Evolutionary conservation across 2,329 filamentous ascomycete genomes (phyloP).

Genomic region (Nemania diffusa): DNA sequence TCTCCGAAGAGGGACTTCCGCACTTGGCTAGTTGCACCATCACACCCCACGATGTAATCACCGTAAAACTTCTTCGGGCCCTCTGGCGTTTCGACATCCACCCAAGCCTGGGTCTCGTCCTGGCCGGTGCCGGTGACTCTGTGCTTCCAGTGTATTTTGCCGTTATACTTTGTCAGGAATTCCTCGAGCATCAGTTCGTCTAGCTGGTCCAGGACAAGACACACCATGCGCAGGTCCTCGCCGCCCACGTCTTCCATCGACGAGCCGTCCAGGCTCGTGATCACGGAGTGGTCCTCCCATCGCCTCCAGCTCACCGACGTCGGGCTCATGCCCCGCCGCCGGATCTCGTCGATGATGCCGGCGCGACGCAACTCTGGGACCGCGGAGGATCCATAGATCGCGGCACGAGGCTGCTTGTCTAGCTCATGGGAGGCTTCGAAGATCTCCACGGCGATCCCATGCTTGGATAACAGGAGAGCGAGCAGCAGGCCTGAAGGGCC

Average conservation of each 20-base stretch:
- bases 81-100: conserved; percentile 54
- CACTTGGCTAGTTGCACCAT: conserved; percentile 62
- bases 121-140: conserved; percentile 60
- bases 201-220: conserved; percentile 56
- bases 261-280: conserved; percentile 52
- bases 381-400: conserved; percentile 69
- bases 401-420: conserved; percentile 69
- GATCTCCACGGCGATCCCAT: conserved; percentile 62
- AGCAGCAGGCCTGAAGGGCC: conserved; percentile 62
- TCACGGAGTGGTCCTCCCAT: conserved; percentile 49
- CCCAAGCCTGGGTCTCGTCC: conserved; percentile 57
- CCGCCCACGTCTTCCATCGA: conserved; percentile 52
- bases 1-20: conserved; percentile 62
- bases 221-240: conserved; percentile 54
- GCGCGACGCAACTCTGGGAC: conserved; percentile 68
- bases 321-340: conserved; percentile 52
- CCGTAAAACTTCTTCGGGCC: conserved; percentile 53
- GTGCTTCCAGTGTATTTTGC: conserved; percentile 58
- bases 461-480: conserved; percentile 63
- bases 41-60: conserved; percentile 67
- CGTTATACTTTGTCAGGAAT: conserved; percentile 50
- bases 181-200: conserved; percentile 57
- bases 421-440: conserved; percentile 65
- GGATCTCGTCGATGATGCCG: conserved; percentile 61
- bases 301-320: conserved; percentile 55